Evolutionary conservation across 2,329 filamentous ascomycete genomes (phyloP).

Genomic region (Fusarium clavum): DNA sequence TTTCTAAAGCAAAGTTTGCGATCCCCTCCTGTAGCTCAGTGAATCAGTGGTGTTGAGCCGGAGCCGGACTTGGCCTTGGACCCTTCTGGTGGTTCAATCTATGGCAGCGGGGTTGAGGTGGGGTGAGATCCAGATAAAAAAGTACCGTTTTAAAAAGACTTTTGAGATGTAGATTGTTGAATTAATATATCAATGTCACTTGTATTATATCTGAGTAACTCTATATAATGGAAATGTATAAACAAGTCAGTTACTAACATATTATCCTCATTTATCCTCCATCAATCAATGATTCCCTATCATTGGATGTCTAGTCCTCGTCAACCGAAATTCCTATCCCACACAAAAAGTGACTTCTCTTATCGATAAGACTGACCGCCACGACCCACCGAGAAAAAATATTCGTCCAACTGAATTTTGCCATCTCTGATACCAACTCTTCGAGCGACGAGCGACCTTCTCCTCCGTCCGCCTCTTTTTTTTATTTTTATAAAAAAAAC

Average conservation of each 20-base stretch:
- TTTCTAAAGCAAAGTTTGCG: constrained; percentile 37
- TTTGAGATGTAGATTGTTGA: not conserved
- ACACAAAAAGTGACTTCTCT: constrained; percentile 38
- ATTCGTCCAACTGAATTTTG: constrained; percentile 47
- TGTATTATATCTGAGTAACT: not conserved
- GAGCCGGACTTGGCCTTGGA: constrained; percentile 27
- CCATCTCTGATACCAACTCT: constrained; percentile 37
- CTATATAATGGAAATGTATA: fast-evolving
- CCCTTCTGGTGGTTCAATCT: constrained; percentile 25
- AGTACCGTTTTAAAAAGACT: not conserved
- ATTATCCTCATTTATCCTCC: too few species aligned
- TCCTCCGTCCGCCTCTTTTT: constrained; percentile 23
- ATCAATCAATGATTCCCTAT: not conserved
- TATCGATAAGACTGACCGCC: constrained; percentile 35
- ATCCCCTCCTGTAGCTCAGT: constrained; percentile 25
- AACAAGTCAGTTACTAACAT: fast-evolving
- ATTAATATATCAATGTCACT: not conserved
- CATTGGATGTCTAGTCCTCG: not conserved
- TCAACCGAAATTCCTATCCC: constrained; percentile 4
- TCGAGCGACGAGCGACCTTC: constrained; percentile 36
- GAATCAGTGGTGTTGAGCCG: constrained; percentile 34
- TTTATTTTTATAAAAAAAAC: constrained; percentile 7
- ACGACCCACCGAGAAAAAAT: constrained; percentile 51
- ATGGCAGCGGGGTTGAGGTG: constrained; percentile 40
- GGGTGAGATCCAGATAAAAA: constrained; percentile 28